A percentile compares a stretch with the other conserved stretches of the same genome.
These are phyloP conservation scores for Apiotrichum montevideense DNA, from an alignment of 1,284 basidiomycete species.

Conservation along the genomic window DNA sequence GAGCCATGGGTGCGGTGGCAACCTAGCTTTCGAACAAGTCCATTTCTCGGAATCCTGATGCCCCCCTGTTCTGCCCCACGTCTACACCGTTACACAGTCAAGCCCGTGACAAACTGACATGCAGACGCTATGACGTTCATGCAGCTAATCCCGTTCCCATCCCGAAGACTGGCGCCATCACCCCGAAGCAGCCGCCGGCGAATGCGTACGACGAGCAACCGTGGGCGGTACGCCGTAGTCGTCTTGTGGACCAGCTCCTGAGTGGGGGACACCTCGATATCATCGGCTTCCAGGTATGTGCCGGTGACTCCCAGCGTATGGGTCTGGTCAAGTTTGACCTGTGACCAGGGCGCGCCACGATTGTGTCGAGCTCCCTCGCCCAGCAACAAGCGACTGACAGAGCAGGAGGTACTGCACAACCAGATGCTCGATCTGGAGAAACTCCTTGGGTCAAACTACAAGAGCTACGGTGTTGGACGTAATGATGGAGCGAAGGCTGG, in stretches of 20 bases:
- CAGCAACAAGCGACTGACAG: not conserved
- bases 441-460: slow-evolving; percentile 53
- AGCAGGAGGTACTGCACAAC: slow-evolving; percentile 55
- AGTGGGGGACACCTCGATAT: slow-evolving; percentile 32
- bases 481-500: slow-evolving; percentile 57
- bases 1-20: too few species aligned
- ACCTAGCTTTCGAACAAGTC: not conserved
- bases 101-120: too few species aligned
- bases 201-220: slow-evolving; percentile 28
- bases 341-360: not conserved
- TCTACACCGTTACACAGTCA: too few species aligned
- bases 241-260: slow-evolving; percentile 34
- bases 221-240: slow-evolving; percentile 37
- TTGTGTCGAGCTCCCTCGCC: not conserved
- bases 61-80: too few species aligned
- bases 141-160: slow-evolving; percentile 26
- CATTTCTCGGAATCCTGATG: not conserved
- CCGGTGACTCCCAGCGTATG: too few species aligned
- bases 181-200: not conserved
- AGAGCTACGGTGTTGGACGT: slow-evolving; percentile 60
- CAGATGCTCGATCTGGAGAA: slow-evolving; percentile 58
- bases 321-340: not conserved
- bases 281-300: slow-evolving; percentile 46
- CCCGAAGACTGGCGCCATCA: slow-evolving; percentile 23
- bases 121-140: slow-evolving; percentile 33